Percentiles rank a stretch among this genome's conserved stretches.
Evolutionary conservation across 2,329 filamentous ascomycete species (phyloP).

Genomic region (Thermochaetoides dissita): DNA sequence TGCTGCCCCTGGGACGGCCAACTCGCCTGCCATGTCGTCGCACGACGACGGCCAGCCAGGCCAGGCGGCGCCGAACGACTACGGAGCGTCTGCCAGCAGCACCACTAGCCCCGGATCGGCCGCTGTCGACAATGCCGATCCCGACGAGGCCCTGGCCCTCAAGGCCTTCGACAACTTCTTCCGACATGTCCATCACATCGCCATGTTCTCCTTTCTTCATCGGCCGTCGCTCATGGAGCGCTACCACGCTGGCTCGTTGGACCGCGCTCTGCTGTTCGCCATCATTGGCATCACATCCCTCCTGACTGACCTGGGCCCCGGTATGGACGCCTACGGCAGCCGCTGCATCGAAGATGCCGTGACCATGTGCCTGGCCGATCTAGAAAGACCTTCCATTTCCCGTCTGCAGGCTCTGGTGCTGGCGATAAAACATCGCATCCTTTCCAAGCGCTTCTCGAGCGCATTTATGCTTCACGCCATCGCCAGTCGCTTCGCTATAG

Average conservation of each 20-base stretch:
- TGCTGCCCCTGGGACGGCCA: slow-evolving; percentile 4
- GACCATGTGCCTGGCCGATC: slow-evolving; percentile 35
- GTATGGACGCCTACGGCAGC: slow-evolving; percentile 36
- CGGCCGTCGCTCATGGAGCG: slow-evolving; percentile 46
- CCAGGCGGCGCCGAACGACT: slow-evolving; percentile 15
- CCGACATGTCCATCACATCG: slow-evolving; percentile 44
- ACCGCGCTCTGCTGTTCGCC: slow-evolving; percentile 38
- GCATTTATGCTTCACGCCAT: slow-evolving; percentile 34
- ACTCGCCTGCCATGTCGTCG: too few species aligned
- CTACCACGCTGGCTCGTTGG: slow-evolving; percentile 42
- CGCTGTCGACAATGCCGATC: slow-evolving; percentile 21
- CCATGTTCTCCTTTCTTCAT: slow-evolving; percentile 44
- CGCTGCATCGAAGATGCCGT: slow-evolving; percentile 43
- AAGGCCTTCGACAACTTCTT: slow-evolving; percentile 44
- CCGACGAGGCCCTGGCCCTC: slow-evolving; percentile 34
- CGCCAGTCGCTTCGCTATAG: slow-evolving; percentile 34
- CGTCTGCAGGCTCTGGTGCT: slow-evolving; percentile 36
- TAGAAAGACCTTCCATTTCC: slow-evolving; percentile 42
- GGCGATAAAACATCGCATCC: slow-evolving; percentile 33
- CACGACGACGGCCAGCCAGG: neutral
- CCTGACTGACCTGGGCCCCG: slow-evolving; percentile 39
- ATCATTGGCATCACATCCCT: slow-evolving; percentile 42
- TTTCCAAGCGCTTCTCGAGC: slow-evolving; percentile 29
- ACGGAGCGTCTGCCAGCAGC: slow-evolving; percentile 12
- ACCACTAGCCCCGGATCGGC: slow-evolving; percentile 15